Evolutionary conservation across 345 rosid genomes (phyloP), one percentile per base, ranked within the genome.

Genomic region (Populus nigra): DNA sequence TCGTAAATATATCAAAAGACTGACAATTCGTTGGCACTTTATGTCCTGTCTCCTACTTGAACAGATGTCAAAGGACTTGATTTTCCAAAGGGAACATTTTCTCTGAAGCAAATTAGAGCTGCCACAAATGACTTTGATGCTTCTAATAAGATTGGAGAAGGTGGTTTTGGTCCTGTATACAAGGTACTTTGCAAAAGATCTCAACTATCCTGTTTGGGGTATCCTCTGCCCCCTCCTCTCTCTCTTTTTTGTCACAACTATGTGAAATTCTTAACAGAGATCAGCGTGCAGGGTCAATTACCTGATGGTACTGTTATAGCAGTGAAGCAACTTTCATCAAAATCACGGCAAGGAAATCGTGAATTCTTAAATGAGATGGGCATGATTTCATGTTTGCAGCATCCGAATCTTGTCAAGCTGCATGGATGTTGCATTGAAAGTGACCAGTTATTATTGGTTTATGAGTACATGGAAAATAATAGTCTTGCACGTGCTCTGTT

Each of bases 81-180:
- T 85, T 73, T 85, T 70, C 86, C 88, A 39, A 76, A 82, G 18
- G 88, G 87, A 20, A 73, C 85, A 10, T 90, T 86, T 85, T 79
- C 90, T 9, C 82, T 88, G 65, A 85, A 80, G 76, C 87, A 88
- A 84, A 88, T 88, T 16, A 85, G 80, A 81, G 82, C 81, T 69
- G 88, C 91, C 49, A 87, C 94, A 0, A 76, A 87, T 73, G 82
- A 88, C 84, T 90, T 90, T 77, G 85, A 87, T 77, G 25, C 69
- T 16, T 69, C 66, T 31, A 88, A 90, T 77, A 90, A 90, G 82
- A 84, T 90, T 8, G 92, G 92, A 41, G 90, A 90, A 83, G 94
- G 94, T 66, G 90, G 94, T n/a, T 90, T 90, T 7, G 94, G 94
- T 74, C 87, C 92, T 61, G 94, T 89, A 20, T 86, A 85, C 80